Conservation (phyloP, 352 stramenopile species). For the Phytophthora colocasiae region DNA sequence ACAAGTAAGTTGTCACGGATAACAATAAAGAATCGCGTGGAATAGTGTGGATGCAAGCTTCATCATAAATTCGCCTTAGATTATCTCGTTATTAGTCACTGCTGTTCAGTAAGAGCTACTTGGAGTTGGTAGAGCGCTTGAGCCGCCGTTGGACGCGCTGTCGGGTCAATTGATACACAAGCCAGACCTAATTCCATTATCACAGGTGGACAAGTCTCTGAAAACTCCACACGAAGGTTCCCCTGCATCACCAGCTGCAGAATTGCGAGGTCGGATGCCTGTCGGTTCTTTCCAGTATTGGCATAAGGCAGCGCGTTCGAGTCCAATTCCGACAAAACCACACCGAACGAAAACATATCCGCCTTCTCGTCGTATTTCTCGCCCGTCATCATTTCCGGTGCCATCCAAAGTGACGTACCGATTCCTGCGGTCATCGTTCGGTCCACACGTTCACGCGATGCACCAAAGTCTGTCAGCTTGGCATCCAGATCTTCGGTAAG, state of each 20-base stretch:
- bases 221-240: constrained; percentile 37
- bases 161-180: constrained; percentile 32
- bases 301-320: constrained; percentile 35
- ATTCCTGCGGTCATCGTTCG: constrained; percentile 45
- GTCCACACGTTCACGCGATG: constrained; percentile 32
- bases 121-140: constrained; percentile 36
- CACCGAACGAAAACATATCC: constrained; percentile 46
- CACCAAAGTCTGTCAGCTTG: constrained; percentile 53
- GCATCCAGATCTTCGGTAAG: constrained; percentile 31
- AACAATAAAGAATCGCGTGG: no score
- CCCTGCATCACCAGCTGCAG: constrained; percentile 38
- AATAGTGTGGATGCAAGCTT: no score
- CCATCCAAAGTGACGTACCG: constrained; percentile 39
- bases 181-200: constrained; percentile 28
- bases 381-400: constrained; percentile 40
- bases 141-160: constrained; percentile 28
- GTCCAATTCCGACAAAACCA: constrained; percentile 44
- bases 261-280: constrained; percentile 32
- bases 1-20: no score
- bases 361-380: constrained; percentile 38
- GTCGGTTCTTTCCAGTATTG: constrained; percentile 11
- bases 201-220: constrained; percentile 5
- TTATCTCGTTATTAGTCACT: background rate
- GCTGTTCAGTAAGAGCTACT: constrained; percentile 16
- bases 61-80: background rate